Percentiles rank a stretch among this genome's conserved stretches.
These are phyloP conservation scores for Ophiostoma quercus DNA, from an alignment of 2,329 filamentous ascomycete genomes.

Conservation along the genomic window DNA sequence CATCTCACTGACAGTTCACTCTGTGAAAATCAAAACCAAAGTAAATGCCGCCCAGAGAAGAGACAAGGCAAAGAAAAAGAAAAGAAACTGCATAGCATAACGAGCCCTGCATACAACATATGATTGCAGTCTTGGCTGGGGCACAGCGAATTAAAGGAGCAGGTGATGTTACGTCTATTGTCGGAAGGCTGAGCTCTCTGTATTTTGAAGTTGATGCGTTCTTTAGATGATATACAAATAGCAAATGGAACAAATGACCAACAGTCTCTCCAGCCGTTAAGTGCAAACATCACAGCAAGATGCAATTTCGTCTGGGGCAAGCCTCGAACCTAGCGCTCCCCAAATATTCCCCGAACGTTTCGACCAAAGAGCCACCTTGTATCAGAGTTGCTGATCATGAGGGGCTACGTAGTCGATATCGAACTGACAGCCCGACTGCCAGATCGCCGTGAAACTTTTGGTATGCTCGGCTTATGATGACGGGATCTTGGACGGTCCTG, in stretches of 20 bases:
- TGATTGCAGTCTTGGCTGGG: constrained; percentile 1
- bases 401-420: neutral
- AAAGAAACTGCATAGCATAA: neutral
- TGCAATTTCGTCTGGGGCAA: constrained; percentile 5
- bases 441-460: constrained; percentile 10
- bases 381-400: constrained; percentile 14
- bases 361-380: constrained; percentile 5
- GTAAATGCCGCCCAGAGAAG: neutral
- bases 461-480: neutral
- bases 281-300: no score
- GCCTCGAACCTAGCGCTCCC: constrained; percentile 1
- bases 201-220: no score
- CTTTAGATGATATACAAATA: no score
- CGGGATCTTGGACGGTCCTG: constrained; percentile 7
- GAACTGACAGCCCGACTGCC: no score
- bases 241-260: no score
- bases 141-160: constrained; percentile 9
- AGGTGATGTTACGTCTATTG: constrained; percentile 11
- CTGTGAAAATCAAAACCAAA: neutral
- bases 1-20: no score
- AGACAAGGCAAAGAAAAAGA: neutral
- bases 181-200: neutral
- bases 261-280: no score
- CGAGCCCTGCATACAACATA: neutral
- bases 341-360: constrained; percentile 6